Evolutionary conservation across 164 flowering plant species (phyloP), one percentile per base, ranked within the genome.

Genomic region (Malania oleifera): DNA sequence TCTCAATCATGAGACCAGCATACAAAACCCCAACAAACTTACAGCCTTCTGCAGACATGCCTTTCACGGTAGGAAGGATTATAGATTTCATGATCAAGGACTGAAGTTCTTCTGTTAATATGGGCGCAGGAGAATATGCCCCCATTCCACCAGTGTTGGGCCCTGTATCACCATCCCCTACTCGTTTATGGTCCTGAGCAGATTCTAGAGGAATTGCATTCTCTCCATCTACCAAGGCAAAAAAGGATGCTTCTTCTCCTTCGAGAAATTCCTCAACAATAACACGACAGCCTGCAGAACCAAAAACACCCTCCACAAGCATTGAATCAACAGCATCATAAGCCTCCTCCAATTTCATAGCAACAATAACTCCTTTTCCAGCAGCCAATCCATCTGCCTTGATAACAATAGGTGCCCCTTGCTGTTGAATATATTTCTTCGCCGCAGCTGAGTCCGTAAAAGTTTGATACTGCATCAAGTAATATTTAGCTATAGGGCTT

Each of bases 101-200:
- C 55, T 93, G 75, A 22, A 93, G 87, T 57, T 87, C 92, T 62
- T 76, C 72, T 6, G 97, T 93, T 56, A 93, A 62, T 34, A 93
- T 59, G 0, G 97, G 98, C 39, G 98, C 98, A 0, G 98, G 98
- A 48, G 96, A 93, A 60, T 89, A 93, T 20, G 98, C 97, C 20
- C 98, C 98, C 97, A 93, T 93, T 24, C 97, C 98, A 37, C 98
- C 98, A 14, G 98, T 93, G 60, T 90, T 93, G 3, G 98, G 97
- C 13, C 98, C 98, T 1, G 85, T 87, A 66, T 93, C 98, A 55
- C 97, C 95, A 80, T 93, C 97, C 29, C 98, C 97, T 44, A 93
- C 97, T 48, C 92, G 79, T 74, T 93, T 93, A 65, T 93, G 95
- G 67, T 93, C 98, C 65, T 93, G 98, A 50, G 96, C 98, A 64